These are phyloP conservation scores for Claviceps paspali DNA, from an alignment of 2,329 filamentous ascomycete species.

Conservation along the genomic window DNA sequence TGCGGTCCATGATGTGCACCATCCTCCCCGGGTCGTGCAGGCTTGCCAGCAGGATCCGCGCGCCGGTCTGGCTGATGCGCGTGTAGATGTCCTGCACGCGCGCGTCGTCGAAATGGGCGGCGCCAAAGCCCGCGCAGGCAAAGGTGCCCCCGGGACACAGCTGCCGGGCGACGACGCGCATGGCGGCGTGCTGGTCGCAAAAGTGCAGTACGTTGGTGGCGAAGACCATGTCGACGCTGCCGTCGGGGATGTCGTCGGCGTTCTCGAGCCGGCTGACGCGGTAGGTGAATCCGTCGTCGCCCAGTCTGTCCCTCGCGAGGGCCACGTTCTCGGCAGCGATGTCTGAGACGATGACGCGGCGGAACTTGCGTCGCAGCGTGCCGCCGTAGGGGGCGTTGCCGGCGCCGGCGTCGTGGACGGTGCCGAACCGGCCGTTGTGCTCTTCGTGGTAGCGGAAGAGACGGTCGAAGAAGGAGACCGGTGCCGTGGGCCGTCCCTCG, in stretches of 20 bases:
- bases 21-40: not conserved
- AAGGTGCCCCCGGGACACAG: conserved; percentile 9
- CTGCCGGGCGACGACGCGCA: conserved; percentile 8
- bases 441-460: conserved; percentile 12
- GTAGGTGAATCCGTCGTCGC: conserved; percentile 7
- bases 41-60: not conserved
- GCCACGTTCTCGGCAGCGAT: conserved; percentile 9
- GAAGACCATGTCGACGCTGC: conserved; percentile 8
- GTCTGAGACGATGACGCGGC: conserved; percentile 12
- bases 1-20: not conserved
- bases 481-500: conserved; percentile 9
- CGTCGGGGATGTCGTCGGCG: conserved; percentile 6
- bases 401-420: conserved; percentile 12
- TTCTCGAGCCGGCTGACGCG: conserved; percentile 9
- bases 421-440: conserved; percentile 7
- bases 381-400: conserved; percentile 10
- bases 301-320: conserved; percentile 7
- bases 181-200: conserved; percentile 7
- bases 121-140: conserved; percentile 1
- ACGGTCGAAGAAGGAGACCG: conserved; percentile 10
- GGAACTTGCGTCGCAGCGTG: conserved; percentile 8
- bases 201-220: conserved; percentile 9
- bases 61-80: conserved; percentile 1
- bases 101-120: not conserved
- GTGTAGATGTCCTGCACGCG: conserved; percentile 2